Base-by-base conservation (phyloP, 179 eudicot species). In the Spergularia azorica region DNA sequence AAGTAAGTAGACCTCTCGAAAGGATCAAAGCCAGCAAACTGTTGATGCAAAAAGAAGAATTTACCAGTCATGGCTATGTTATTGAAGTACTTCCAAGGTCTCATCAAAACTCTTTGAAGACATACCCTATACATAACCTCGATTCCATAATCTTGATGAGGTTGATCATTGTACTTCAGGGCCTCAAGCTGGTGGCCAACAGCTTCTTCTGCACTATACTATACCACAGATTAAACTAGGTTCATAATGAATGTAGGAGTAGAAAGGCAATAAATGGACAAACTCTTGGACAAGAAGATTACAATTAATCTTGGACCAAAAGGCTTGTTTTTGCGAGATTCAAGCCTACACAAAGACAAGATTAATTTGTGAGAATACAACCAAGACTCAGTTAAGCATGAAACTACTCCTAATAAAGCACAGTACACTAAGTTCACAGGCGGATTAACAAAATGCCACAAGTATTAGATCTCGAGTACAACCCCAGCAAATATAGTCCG, bases 1-100 rank as follows among this genome's bases (percentile, higher is more conserved):
- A 95, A 95, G 75, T 95, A 93, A 57, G 96, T 89, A 58, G 98
- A 95, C 86, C 95, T 92, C 84, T 92, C 92, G 74, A 95, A 95
- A 77, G 98, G 98, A 82, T 95, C 98, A 82, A 95, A 95, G 76
- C 98, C 97, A 74, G 98, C 97, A 87, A 95, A 95, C 97, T 94
- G 86, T 54, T 80, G 69, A 67, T 52, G 71, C 52, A 21, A 13
- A 79, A 61, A 14, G 58, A 60, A 61, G 52, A n/a, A 73, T 7
- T 39, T 50, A n/a, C 32, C 46, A 26, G 46, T 14, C 67, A 74
- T 3, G 21, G 75, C 51, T 9, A 51, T 17, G 21, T 60, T 8
- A 48, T 59, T 13, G 4, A 64, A 57, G 60, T 51, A 15, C 17
- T 79, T 18, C n/a, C 0, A 59, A 71, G 18, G 17, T 60, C 13